Conservation (phyloP, 2,329 filamentous ascomycete genomes). For the Trichoderma arundinaceum region DNA sequence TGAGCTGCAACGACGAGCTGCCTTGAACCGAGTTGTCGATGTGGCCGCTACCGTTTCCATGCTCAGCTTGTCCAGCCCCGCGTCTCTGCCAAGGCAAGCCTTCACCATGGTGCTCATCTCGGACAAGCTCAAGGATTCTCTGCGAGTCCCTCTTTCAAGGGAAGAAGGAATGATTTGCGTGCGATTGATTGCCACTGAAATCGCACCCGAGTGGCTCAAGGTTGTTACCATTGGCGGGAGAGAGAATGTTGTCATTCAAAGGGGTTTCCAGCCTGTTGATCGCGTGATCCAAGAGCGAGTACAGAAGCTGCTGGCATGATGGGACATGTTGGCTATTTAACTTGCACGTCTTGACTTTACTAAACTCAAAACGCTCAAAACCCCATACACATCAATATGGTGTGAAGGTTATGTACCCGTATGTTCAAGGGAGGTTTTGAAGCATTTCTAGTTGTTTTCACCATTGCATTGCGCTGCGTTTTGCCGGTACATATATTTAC, state of each 20-base stretch:
- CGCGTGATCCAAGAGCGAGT: constrained; percentile 47
- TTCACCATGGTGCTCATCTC: constrained; percentile 69
- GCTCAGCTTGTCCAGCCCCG: constrained; percentile 60
- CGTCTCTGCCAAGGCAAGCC: constrained; percentile 61
- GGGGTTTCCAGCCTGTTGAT: constrained; percentile 49
- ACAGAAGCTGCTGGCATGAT: constrained; percentile 39
- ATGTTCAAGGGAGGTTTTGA: not conserved
- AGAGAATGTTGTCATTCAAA: constrained; percentile 64
- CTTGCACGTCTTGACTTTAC: too few relatives aligned
- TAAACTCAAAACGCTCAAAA: not conserved
- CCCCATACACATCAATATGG: not conserved
- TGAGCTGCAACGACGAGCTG: constrained; percentile 65
- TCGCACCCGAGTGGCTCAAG: constrained; percentile 62
- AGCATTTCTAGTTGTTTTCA: constrained; percentile 4
- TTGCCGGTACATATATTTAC: constrained; percentile 2
- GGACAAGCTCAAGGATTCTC: constrained; percentile 70
- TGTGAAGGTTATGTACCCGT: not conserved
- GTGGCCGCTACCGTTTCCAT: constrained; percentile 71
- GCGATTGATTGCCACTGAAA: constrained; percentile 57
- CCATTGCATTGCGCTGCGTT: constrained; percentile 31
- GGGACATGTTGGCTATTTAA: not conserved
- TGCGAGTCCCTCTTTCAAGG: constrained; percentile 59
- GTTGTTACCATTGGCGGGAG: constrained; percentile 58
- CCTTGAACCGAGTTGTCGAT: constrained; percentile 71
- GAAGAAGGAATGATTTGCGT: constrained; percentile 60